These are phyloP conservation scores for Gnetum montanum DNA, from an alignment of 75 land plant species.

Conservation along the genomic window DNA sequence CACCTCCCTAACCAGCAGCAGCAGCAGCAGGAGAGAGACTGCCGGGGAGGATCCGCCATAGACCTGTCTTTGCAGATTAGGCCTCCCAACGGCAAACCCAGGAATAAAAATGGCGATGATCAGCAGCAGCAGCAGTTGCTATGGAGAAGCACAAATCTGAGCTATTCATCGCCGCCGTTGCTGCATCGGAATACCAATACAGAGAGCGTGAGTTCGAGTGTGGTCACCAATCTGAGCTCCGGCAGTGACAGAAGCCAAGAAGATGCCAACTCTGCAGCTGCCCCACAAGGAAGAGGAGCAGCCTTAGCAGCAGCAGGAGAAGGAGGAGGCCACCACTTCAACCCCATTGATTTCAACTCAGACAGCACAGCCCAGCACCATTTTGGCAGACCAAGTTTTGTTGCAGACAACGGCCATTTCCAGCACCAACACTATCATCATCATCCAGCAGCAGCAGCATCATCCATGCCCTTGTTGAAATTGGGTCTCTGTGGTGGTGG, in stretches of 20 bases:
- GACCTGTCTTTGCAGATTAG: constrained; percentile 9
- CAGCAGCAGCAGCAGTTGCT: too few relatives aligned
- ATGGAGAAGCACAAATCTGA: not conserved
- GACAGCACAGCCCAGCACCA: not conserved
- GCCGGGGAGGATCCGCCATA: too few relatives aligned
- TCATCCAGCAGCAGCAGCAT: too few relatives aligned
- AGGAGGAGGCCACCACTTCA: too few relatives aligned
- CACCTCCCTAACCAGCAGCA: too few relatives aligned
- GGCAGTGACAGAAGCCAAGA: constrained; percentile 6
- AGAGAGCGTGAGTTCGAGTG: constrained; percentile 4
- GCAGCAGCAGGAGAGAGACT: too few relatives aligned
- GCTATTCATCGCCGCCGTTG: not conserved
- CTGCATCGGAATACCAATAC: not conserved
- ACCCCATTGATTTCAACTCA: not conserved
- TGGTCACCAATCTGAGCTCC: constrained; percentile 3
- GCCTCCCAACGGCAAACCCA: not conserved
- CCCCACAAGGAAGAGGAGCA: too few relatives aligned
- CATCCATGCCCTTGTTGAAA: too few relatives aligned
- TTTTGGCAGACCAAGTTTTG: not conserved
- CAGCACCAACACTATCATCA: too few relatives aligned
- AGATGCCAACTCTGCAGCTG: constrained; percentile 1
- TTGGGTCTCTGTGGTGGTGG: too few relatives aligned
- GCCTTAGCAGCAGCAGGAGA: too few relatives aligned
- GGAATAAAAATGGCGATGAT: not conserved
- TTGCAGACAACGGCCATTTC: not conserved